A percentile compares a stretch with the other conserved stretches of the same genome.
These are phyloP conservation scores for Astrephomene gubernaculifera DNA, from an alignment of 139 green algal genomes.

Conservation along the genomic window DNA sequence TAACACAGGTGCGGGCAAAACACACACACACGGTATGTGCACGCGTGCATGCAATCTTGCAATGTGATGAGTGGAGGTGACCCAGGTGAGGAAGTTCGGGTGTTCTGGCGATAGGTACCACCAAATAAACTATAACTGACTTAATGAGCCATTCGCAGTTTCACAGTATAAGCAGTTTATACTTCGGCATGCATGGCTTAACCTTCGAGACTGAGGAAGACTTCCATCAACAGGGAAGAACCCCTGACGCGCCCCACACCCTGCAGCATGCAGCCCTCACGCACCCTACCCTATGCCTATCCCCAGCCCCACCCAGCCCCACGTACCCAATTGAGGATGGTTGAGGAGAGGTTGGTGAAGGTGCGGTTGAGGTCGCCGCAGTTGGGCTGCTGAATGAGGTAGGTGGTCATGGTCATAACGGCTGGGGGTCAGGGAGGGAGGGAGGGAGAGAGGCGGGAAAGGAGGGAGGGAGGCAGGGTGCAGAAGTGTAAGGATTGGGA, in stretches of 20 bases:
- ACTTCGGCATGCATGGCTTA: too few species aligned
- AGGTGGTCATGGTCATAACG: constrained; percentile 1
- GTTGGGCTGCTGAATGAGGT: constrained; percentile 8
- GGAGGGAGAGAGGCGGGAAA: neutral
- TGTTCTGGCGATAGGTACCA: neutral
- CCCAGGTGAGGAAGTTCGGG: neutral
- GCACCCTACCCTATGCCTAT: neutral
- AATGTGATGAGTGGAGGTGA: neutral
- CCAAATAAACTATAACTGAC: neutral
- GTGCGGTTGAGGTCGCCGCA: neutral
- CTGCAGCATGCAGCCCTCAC: neutral
- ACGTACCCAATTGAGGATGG: constrained; percentile 9
- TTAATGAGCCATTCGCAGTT: too few species aligned
- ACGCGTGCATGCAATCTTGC: neutral
- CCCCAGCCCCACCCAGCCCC: neutral
- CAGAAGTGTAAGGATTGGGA: neutral
- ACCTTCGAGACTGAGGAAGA: too few species aligned
- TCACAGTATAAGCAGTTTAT: too few species aligned
- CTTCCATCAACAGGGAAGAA: too few species aligned
- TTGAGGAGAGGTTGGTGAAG: neutral
- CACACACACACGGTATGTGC: neutral
- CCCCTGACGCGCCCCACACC: too few species aligned
- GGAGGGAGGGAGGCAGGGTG: neutral
- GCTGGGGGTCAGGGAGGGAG: neutral
- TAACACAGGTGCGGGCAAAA: neutral